phyloP scores from a whole-genome alignment of 2,329 filamentous ascomycete species.

The Monilinia aucupariae region DNA sequence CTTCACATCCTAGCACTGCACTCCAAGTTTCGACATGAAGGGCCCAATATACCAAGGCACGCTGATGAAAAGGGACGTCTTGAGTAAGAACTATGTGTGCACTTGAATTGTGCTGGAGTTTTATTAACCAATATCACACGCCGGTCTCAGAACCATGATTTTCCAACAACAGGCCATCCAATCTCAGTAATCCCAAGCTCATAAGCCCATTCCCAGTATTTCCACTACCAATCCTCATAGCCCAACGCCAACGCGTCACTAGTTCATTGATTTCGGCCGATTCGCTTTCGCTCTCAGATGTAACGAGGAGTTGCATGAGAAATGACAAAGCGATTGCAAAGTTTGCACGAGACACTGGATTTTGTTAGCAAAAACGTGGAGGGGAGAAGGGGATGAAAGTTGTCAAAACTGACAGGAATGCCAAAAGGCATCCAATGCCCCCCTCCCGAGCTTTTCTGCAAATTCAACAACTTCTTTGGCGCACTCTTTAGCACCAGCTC shows the following conservation, averaged over 20 bases:
- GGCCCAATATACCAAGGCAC: background rate
- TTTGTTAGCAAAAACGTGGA: constrained; percentile 2
- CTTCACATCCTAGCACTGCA: background rate
- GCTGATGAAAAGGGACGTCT: background rate
- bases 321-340: constrained; percentile 35
- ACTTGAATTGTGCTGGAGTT: background rate
- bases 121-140: background rate
- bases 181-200: constrained; percentile 32
- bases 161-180: constrained; percentile 31
- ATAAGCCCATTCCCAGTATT: constrained; percentile 27
- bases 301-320: constrained; percentile 34
- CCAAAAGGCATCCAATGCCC: constrained; percentile 33
- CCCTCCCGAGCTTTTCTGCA: constrained; percentile 31
- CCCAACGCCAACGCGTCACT: constrained; percentile 33
- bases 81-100: background rate
- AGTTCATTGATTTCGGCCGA: constrained; percentile 30
- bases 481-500: constrained; percentile 32
- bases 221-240: constrained; percentile 30
- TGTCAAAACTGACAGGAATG: constrained; percentile 30
- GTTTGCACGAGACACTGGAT: constrained; percentile 33
- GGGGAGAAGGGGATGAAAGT: background rate
- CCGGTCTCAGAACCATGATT: constrained; percentile 19
- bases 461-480: constrained; percentile 35
- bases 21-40: background rate
- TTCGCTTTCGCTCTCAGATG: constrained; percentile 29